A percentile compares a stretch with the other conserved stretches of the same genome.
These are phyloP conservation scores for Guillardia theta DNA, from an alignment of 78 protist genomes.

Conservation along the genomic window DNA sequence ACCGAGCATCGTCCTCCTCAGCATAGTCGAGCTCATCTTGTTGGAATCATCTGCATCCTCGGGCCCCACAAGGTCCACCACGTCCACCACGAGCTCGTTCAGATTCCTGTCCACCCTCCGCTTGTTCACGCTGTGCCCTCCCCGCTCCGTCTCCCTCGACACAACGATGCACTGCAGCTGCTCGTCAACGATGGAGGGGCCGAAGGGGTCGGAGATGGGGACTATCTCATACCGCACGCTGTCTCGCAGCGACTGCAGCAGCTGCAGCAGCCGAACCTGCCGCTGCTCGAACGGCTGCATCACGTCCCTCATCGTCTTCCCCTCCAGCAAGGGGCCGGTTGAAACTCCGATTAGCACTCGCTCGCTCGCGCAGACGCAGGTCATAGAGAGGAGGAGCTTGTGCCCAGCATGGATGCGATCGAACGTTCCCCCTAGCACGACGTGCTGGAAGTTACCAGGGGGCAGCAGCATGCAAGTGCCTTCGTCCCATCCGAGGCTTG, in stretches of 20 bases:
- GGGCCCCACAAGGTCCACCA: neutral
- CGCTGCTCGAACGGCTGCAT: slow-evolving; percentile 19
- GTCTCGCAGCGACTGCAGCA: neutral
- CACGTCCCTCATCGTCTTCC: neutral
- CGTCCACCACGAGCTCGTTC: neutral
- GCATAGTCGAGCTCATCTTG: neutral
- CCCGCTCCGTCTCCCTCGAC: neutral
- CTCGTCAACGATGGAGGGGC: slow-evolving; percentile 7
- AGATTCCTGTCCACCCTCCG: neutral
- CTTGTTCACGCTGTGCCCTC: slow-evolving; percentile 2
- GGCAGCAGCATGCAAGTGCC: neutral
- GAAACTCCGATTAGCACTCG: slow-evolving; percentile 43
- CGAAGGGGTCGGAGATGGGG: slow-evolving; percentile 22
- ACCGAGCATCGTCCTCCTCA: neutral
- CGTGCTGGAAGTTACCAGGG: neutral
- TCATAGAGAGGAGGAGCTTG: slow-evolving; percentile 46
- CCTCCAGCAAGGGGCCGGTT: neutral
- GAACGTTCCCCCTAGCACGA: slow-evolving; percentile 64
- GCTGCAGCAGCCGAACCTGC: neutral
- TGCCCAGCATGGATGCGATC: slow-evolving; percentile 67
- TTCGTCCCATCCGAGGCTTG: neutral
- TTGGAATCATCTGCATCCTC: neutral
- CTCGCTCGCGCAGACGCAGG: neutral
- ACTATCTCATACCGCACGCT: neutral
- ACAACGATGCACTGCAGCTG: slow-evolving; percentile 48